phyloP scores from a whole-genome alignment of 23 red algal genomes.

The Gracilaria gracilis region DNA sequence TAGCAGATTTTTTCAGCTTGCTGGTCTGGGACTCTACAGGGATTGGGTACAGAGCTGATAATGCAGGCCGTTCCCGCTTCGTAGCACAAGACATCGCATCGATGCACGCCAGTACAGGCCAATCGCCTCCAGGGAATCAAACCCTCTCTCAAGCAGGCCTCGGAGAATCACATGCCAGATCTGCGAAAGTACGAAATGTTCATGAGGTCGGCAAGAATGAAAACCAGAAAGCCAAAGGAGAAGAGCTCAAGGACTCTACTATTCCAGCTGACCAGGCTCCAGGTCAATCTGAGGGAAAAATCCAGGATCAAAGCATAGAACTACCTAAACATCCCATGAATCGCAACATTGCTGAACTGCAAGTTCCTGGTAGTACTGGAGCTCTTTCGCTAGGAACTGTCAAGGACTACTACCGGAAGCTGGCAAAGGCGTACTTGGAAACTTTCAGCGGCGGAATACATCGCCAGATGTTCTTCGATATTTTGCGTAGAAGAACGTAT shows the following conservation, averaged over 20 bases:
- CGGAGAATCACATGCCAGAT: background rate
- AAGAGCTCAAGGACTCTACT: background rate
- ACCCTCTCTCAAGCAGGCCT: background rate
- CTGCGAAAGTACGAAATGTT: background rate
- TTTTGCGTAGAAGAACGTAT: constrained; percentile 70
- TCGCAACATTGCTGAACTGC: constrained; percentile 53
- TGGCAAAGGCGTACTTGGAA: constrained; percentile 73
- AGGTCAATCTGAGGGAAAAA: background rate
- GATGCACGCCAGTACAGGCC: background rate
- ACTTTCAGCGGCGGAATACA: constrained; percentile 70
- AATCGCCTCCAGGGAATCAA: background rate
- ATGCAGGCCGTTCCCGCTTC: background rate
- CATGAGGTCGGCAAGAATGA: background rate
- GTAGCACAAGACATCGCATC: background rate
- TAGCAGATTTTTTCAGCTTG: constrained; percentile 62
- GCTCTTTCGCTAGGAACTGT: constrained; percentile 44
- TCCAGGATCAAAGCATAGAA: background rate
- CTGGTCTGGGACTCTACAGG: constrained; percentile 24
- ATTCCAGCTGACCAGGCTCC: background rate
- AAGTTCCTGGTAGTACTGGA: constrained; percentile 63
- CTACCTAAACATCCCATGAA: constrained; percentile 61
- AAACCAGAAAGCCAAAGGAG: background rate
- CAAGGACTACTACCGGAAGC: constrained; percentile 57
- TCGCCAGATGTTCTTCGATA: constrained; percentile 76
- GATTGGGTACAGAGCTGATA: background rate